Evolutionary conservation across 108 stramenopile genomes (phyloP).

Genomic region (Fragilaria crotonensis): DNA sequence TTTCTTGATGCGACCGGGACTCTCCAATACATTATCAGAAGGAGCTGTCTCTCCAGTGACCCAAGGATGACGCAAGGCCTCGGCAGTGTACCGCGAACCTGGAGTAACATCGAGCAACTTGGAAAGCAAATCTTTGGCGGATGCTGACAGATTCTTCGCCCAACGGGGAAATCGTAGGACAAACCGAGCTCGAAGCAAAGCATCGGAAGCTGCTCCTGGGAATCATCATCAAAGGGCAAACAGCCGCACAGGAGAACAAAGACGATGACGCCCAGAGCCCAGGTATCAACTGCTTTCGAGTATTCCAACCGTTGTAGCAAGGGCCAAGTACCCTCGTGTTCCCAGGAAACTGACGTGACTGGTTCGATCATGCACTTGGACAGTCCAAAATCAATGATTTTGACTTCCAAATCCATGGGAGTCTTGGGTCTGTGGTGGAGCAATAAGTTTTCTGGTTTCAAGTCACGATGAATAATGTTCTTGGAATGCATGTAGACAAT

Average conservation of each 20-base stretch:
- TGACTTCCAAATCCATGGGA: conserved; percentile 69
- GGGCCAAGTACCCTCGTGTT: conserved; percentile 92
- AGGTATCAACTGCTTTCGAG: conserved; percentile 80
- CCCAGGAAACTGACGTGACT: conserved; percentile 80
- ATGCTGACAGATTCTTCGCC: conserved; percentile 84
- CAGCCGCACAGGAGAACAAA: conserved; percentile 93
- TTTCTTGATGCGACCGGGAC: conserved; percentile 67
- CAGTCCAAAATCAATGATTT: conserved; percentile 98
- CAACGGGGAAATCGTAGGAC: conserved; percentile 90
- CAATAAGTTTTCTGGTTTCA: conserved; percentile 95
- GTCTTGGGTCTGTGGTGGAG: conserved; percentile 34
- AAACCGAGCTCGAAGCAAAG: conserved; percentile 71
- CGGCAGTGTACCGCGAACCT: conserved; percentile 80
- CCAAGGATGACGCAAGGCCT: conserved; percentile 95
- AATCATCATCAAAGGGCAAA: conserved; percentile 98
- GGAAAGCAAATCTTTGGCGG: conserved; percentile 88
- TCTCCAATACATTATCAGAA: conserved; percentile 64
- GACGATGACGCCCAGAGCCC: conserved; percentile 90
- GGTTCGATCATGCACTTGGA: conserved; percentile 80
- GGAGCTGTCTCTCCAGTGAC: conserved; percentile 73
- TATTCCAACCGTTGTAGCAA: conserved; percentile 93
- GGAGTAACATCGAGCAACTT: conserved; percentile 89
- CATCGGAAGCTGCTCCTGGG: conserved; percentile 65
- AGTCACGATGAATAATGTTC: conserved; percentile 94
- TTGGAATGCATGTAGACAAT: conserved; percentile 94